Base-by-base conservation (phyloP, 352 stramenopile species). In the Pythium rishiriense region DNA sequence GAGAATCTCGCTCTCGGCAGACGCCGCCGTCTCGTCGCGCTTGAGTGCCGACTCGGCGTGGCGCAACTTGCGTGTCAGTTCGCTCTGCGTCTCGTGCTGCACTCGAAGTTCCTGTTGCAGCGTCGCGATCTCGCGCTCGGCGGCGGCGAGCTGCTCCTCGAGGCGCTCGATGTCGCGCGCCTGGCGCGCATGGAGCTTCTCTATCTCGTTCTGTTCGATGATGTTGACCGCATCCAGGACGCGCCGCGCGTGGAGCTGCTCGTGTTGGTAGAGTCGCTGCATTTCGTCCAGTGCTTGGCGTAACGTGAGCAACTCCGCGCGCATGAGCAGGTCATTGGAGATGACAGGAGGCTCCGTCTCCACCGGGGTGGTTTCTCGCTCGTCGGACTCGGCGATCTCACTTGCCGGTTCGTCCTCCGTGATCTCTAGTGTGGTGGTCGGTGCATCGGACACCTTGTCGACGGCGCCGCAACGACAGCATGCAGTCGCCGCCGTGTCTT, bases 1-100 rank as follows among this genome's bases (percentile, higher is more conserved):
- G 22, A 91, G 62, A 37, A 91, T 91, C 51, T 91, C 78, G 1
- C 55, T 45, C 45, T 91, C 80, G 6, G 83, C 83, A 15, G 48
- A 70, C 21, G 24, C 12, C 2, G 56, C 57, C 4, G 63, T 59
- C 7, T 47, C 46, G 2, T 64, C 41, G 12, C 55, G 22, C 15
- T 29, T 37, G 21, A 51, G n/a, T 2, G 5, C 21, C 0, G 41
- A 35, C 54, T 66, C 41, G 1, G 12, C 14, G 0, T 60, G 49
- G n/a, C 33, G 21, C 22, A 63, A 45, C n/a, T 56, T 28, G 7
- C 10, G 24, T 24, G 14, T n/a, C 3, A 61, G 31, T 37, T 87
- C 65, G 2, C 52, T 55, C n/a, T 76, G 55, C 8, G 62, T 42
- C 9, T 64, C 56, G 10, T 35, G 24, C 1, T 39, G 41, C 12